These are phyloP conservation scores for Ceratocystis alfenasii DNA, from an alignment of 2,329 filamentous ascomycete species.

Conservation along the genomic window DNA sequence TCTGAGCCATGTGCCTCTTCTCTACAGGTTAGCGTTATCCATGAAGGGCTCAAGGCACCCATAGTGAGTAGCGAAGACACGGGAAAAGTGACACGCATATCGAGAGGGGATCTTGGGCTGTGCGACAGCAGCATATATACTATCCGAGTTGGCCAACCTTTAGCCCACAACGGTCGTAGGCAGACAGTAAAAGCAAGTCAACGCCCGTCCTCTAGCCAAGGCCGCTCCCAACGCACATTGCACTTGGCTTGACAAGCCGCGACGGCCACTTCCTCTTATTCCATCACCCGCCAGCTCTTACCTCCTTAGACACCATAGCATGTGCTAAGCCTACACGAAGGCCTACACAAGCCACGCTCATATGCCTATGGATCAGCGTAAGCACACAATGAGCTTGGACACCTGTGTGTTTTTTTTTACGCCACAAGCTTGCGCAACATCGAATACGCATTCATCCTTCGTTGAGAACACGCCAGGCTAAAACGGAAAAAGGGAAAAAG, in stretches of 20 bases:
- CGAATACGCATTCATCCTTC: neutral
- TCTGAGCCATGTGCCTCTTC: too few species aligned
- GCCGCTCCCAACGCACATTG: neutral
- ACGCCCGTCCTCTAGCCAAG: neutral
- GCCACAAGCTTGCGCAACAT: constrained; percentile 8
- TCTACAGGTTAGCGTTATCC: too few species aligned
- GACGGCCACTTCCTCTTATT: neutral
- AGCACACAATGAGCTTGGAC: neutral
- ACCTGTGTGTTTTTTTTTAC: neutral
- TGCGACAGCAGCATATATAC: neutral
- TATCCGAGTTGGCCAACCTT: neutral
- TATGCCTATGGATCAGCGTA: neutral
- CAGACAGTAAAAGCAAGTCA: neutral
- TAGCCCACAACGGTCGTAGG: neutral
- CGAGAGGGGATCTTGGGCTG: neutral
- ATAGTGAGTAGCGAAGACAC: neutral
- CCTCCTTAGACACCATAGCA: neutral
- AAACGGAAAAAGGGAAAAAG: neutral
- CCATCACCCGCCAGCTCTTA: neutral
- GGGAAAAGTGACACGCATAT: neutral
- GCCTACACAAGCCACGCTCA: neutral
- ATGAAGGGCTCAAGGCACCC: too few species aligned
- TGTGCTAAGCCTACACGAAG: neutral
- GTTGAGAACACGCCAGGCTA: neutral
- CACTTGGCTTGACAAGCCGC: neutral